Conservation (phyloP, 2,329 filamentous ascomycete genomes). For the Colletotrichum noveboracense region DNA sequence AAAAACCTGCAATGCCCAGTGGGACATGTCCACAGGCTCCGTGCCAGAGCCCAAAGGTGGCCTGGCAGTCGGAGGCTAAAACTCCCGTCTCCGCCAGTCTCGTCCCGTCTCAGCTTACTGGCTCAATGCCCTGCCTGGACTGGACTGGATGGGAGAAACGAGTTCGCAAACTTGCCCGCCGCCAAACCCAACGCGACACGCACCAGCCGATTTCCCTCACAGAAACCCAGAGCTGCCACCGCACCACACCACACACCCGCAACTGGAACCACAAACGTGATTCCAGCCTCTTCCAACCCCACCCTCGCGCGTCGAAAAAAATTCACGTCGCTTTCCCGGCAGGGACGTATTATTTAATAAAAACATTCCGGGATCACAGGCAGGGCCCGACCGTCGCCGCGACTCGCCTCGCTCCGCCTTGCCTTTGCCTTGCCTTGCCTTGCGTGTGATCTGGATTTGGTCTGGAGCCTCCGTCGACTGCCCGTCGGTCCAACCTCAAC, state of each 20-base stretch:
- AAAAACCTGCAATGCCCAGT: neutral
- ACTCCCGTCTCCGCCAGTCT: slow-evolving; percentile 19
- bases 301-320: slow-evolving; percentile 14
- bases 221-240: neutral
- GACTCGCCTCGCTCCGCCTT: slow-evolving; percentile 1
- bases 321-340: slow-evolving; percentile 1
- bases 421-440: neutral
- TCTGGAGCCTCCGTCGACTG: slow-evolving; percentile 14
- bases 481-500: slow-evolving; percentile 1
- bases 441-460: neutral
- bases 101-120: slow-evolving; percentile 14
- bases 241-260: neutral
- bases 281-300: slow-evolving; percentile 22
- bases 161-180: slow-evolving; percentile 10
- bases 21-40: neutral
- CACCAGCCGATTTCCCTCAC: neutral
- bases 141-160: neutral
- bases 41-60: neutral
- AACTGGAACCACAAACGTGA: slow-evolving; percentile 4
- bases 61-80: slow-evolving; percentile 18
- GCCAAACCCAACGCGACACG: slow-evolving; percentile 12
- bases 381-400: slow-evolving; percentile 2
- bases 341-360: slow-evolving; percentile 8
- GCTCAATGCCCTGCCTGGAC: neutral
- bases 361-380: slow-evolving; percentile 19